Base-by-base conservation (phyloP, 768 basidiomycete genomes). In the Mycena metata region DNA sequence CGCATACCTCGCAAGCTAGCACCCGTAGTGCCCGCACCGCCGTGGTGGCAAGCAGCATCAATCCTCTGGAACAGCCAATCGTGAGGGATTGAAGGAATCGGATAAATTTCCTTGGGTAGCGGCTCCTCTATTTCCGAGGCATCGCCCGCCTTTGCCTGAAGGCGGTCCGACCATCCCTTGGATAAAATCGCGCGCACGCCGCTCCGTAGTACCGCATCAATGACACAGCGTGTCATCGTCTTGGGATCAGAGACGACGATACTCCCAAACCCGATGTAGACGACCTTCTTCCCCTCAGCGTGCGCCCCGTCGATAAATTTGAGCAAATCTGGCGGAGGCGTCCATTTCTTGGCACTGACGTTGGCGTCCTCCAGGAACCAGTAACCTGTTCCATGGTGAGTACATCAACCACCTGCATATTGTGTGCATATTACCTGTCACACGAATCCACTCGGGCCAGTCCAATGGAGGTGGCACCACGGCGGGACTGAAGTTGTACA, bases 381-480 rank as follows among this genome's bases (percentile, higher is more conserved):
- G 78, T 98, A 99, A 11, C 97, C 97, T 94, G 45, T 30, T 24
- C 17, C 60, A 63, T 55, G 43, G 60, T 42, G 24, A 51, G 47
- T 35, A 35, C 17, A 50, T 36, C n/a, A 41, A 42, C 49, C 60
- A 16, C 26, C 55, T 21, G 13, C 16, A 26, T 16, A 30, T 54
- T 33, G 1, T 23, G 21, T 13, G 46, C 33, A 30, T 23, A 21
- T 71, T 72, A 93, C 94, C 95, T 69, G 96, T 96, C 1, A 96
- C 89, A 46, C 94, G 91, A 70, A 99, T 98, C 96, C 96, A 98
- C 79, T 99, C 97, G 5, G 96, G 95, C 98, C 98, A 99, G 78
- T 99, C 97, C 62, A 99, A 81, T 4, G 97, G 97, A 30, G 92
- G 95, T 9, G 96, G 96, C 16, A 99, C 95, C 51, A 95, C 85